Evolutionary conservation across 345 rosid species (phyloP), one percentile per base, ranked within the genome.

Genomic region (Salix viminalis): DNA sequence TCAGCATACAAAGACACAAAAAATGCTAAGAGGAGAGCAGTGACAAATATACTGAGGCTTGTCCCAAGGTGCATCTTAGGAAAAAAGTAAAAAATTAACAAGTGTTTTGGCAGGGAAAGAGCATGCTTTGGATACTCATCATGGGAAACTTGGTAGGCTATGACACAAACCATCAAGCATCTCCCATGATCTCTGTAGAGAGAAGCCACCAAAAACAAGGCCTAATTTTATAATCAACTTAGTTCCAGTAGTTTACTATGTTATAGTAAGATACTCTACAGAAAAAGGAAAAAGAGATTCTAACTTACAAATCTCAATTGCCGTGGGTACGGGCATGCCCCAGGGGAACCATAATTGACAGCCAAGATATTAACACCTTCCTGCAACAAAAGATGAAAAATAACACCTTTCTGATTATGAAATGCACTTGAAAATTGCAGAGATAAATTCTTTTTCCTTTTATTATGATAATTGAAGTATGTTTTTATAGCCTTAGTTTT

Each of bases 351-450:
- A 78, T 90, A 94, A 81, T 88, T 90, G 77, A 94, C 90, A 23
- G 97, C 94, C 84, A 94, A 85, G 78, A 94, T 80, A 82, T 88
- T 89, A 79, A 80, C 87, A 79, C 98, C 98, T 75, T 91, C 94
- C 97, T 92, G 88, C 82, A 85, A 76, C 12, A 56, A 28, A 65
- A 72, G 23, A 28, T 46, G 52, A 46, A 46, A 14, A 46, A 12
- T 46, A 46, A 46, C 15, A 46, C 16, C 18, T 12, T 46, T 12
- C 52, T 46, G 52, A 14, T 46, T 14, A 46, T 46, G 52, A 46
- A 46, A 46, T 14, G 18, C 52, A 14, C 16, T 46, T 46, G 6
- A 12, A 46, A 4, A 46, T 46, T 46, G 50, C 50, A 46, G 50
- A 12, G 15, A 46, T 0, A 46, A 11, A 46, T 11, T 3, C 4